Base-by-base conservation (phyloP, 1,284 basidiomycete species). In the Irpex sp. region DNA sequence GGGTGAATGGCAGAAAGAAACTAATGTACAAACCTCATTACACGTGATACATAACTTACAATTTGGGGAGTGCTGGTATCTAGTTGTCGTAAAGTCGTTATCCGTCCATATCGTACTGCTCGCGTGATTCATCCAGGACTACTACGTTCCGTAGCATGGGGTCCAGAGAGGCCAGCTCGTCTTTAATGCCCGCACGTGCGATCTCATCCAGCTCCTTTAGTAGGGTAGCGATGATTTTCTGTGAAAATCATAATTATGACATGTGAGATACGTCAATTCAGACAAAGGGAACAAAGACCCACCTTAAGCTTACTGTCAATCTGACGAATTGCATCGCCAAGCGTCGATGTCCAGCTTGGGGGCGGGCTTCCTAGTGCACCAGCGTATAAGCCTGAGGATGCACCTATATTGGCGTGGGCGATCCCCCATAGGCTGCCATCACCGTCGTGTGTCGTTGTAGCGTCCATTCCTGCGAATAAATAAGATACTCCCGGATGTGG, bases 231-330 rank as follows among this genome's bases (percentile, higher is more conserved):
- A 87, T 87, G 65, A 94, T 85, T 87, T 93, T 94, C 92, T 93
- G 71, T 28, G 28, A 48, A 9, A 58, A 57, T 19, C 52, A 62
- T 58, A 45, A 61, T 45, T 58, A 58, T 8, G 21, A 58, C 55
- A 36, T 58, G 59, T n/a, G 42, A 39, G 45, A 18, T 12, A n/a
- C 39, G 14, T 12, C 39, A 45, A 45, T 14, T n/a, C 39, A 33
- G 2, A 45, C 39, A 5, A 45, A 45, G n/a, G 23, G 8, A 51
- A 21, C 18, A 39, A 59, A 57, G 23, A 72, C 81, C 53, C 54
- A 92, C 91, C 80, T 92, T 94, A 66, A 94, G 82, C 72, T 90
- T 91, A 36, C 79, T 78, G 71, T 94, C 92, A 56, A 92, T 85
- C 73, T 93, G 93, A 53, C 87, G 65, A 5, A 94, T 82, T 70